Percentiles rank a stretch among this genome's conserved stretches.
phyloP scores from a whole-genome alignment of 2,329 filamentous ascomycete species.

The Cercospora sp. region DNA sequence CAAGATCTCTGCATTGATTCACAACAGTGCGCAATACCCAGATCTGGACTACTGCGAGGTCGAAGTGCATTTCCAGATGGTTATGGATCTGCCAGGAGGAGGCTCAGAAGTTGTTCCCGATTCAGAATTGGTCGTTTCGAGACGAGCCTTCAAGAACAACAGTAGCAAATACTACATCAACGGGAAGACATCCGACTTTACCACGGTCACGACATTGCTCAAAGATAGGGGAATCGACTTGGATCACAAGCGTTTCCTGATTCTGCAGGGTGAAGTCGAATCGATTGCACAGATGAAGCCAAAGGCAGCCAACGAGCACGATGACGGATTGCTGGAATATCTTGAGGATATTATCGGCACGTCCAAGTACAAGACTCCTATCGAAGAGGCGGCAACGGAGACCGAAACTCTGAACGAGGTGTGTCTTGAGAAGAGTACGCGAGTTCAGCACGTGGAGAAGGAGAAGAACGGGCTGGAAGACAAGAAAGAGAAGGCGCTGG shows the following conservation, averaged over 20 bases:
- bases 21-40: constrained; percentile 87
- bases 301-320: constrained; percentile 91
- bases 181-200: constrained; percentile 84
- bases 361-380: constrained; percentile 95
- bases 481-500: constrained; percentile 92
- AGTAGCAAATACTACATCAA: constrained; percentile 98
- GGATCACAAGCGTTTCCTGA: constrained; percentile 96
- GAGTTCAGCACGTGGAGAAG: constrained; percentile 97
- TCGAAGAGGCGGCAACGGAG: constrained; percentile 88
- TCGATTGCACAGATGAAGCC: constrained; percentile 99
- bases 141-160: constrained; percentile 96
- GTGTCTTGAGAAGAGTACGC: constrained; percentile 89
- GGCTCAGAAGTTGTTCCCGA: constrained; percentile 75
- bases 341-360: constrained; percentile 98
- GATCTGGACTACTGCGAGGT: constrained; percentile 91
- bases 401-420: constrained; percentile 92
- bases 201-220: constrained; percentile 81
- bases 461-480: constrained; percentile 90
- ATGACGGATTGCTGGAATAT: constrained; percentile 93
- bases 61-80: constrained; percentile 92
- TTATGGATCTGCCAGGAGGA: constrained; percentile 80
- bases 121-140: constrained; percentile 82
- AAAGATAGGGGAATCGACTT: constrained; percentile 88
- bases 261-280: constrained; percentile 95
- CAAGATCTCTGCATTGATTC: constrained; percentile 95